Evolutionary conservation across 1,139 yeast genomes (phyloP).

Genomic region (Yamadazyma taylorii): DNA sequence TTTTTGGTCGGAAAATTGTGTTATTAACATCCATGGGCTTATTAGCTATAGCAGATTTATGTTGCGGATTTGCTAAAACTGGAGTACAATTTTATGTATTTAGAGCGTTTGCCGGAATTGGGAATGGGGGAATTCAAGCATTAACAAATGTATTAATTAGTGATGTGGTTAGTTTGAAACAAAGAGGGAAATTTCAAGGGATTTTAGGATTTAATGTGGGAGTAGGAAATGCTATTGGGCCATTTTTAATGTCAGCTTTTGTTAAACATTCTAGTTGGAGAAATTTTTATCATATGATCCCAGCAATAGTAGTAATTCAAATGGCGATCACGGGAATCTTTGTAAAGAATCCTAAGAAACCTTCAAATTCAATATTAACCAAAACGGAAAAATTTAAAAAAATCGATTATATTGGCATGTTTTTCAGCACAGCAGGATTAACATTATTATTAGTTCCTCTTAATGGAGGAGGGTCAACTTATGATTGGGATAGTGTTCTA

Average conservation of each 20-base stretch:
- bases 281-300: conserved; percentile 46
- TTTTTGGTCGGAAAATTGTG: conserved; percentile 44
- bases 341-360: conserved; percentile 20
- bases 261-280: conserved; percentile 49
- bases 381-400: conserved; percentile 35
- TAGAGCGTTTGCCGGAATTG: conserved; percentile 47
- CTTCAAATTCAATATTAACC: conserved; percentile 23
- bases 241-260: conserved; percentile 55
- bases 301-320: conserved; percentile 40
- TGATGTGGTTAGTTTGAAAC: conserved; percentile 43
- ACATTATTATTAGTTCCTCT: conserved; percentile 49
- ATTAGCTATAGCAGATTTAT: conserved; percentile 38
- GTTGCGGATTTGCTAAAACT: conserved; percentile 42
- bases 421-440: conserved; percentile 44
- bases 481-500: conserved; percentile 48
- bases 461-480: conserved; percentile 57
- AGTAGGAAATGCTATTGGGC: conserved; percentile 56
- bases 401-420: conserved; percentile 51
- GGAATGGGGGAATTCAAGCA: conserved; percentile 45
- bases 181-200: conserved; percentile 48
- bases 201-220: conserved; percentile 54
- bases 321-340: conserved; percentile 26
- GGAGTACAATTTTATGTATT: conserved; percentile 43
- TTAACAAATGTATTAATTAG: conserved; percentile 43
- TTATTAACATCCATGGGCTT: conserved; percentile 31